phyloP scores from a whole-genome alignment of 805 yeast genomes.

The Saturnispora galanensis region DNA sequence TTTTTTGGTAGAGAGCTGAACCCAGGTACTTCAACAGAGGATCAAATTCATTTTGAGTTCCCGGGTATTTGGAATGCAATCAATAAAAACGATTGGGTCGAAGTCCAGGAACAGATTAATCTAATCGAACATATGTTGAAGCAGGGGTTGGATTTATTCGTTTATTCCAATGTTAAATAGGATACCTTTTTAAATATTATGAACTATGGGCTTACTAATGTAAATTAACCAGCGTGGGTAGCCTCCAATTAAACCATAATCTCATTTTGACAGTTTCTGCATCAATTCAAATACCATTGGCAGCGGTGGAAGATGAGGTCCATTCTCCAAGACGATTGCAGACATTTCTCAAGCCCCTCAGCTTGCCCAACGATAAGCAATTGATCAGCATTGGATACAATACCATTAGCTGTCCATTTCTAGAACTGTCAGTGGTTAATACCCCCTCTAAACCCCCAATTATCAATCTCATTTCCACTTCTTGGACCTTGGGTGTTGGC shows the following conservation, averaged over 20 bases:
- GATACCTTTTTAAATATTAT: not conserved
- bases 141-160: constrained; percentile 18
- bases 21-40: constrained; percentile 41
- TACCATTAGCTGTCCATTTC: not conserved
- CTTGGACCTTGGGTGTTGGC: constrained; percentile 62
- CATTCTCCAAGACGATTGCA: not conserved
- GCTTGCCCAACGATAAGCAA: not conserved
- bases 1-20: constrained; percentile 63
- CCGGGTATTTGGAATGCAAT: constrained; percentile 71
- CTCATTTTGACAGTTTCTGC: too few relatives aligned
- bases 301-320: not conserved
- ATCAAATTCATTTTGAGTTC: constrained; percentile 54
- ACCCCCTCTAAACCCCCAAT: constrained; percentile 32
- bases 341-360: not conserved
- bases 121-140: constrained; percentile 30
- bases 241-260: too few relatives aligned
- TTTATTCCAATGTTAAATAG: constrained; percentile 13
- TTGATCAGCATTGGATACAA: constrained; percentile 7
- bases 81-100: constrained; percentile 35
- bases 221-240: too few relatives aligned
- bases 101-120: constrained; percentile 47
- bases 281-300: too few relatives aligned
- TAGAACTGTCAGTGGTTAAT: not conserved
- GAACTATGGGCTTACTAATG: too few relatives aligned
- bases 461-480: constrained; percentile 44